Evolutionary conservation across 2,329 filamentous ascomycete genomes (phyloP).

Genomic region (Malbranchea cinnamomea): DNA sequence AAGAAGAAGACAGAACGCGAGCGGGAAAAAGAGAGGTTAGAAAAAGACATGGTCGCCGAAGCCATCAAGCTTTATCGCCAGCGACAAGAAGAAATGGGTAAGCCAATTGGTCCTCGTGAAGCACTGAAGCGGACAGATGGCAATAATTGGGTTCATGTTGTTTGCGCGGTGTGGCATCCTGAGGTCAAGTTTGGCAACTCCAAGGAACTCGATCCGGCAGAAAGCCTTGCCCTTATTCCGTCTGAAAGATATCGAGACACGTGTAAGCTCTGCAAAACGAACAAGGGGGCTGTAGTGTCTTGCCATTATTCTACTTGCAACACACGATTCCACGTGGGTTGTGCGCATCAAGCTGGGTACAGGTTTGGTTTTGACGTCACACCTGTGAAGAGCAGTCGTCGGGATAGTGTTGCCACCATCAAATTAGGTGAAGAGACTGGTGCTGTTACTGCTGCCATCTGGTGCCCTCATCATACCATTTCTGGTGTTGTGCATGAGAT

Average conservation of each 20-base stretch:
- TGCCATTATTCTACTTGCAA: constrained; percentile 48
- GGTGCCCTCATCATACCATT: constrained; percentile 78
- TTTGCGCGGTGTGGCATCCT: constrained; percentile 79
- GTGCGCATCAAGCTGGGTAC: constrained; percentile 72
- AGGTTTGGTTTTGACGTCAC: constrained; percentile 78
- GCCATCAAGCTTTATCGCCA: constrained; percentile 70
- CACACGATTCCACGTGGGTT: constrained; percentile 66
- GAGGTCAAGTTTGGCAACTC: constrained; percentile 89
- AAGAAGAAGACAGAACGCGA: constrained; percentile 92
- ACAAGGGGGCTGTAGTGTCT: constrained; percentile 60
- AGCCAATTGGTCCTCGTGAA: constrained; percentile 72
- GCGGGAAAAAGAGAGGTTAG: constrained; percentile 69
- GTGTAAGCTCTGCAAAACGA: constrained; percentile 72
- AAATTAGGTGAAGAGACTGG: constrained; percentile 69
- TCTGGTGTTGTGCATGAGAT: constrained; percentile 65
- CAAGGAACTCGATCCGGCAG: constrained; percentile 65
- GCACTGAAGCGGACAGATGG: constrained; percentile 85
- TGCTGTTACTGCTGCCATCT: constrained; percentile 68
- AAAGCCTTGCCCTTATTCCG: constrained; percentile 76
- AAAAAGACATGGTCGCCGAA: constrained; percentile 68
- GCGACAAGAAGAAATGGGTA: constrained; percentile 68
- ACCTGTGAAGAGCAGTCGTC: constrained; percentile 75
- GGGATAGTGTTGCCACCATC: constrained; percentile 66
- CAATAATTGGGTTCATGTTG: constrained; percentile 97
- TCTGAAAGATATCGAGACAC: constrained; percentile 55